phyloP scores from a whole-genome alignment of 2,329 filamentous ascomycete genomes.

The Arachnopeziza araneosa region DNA sequence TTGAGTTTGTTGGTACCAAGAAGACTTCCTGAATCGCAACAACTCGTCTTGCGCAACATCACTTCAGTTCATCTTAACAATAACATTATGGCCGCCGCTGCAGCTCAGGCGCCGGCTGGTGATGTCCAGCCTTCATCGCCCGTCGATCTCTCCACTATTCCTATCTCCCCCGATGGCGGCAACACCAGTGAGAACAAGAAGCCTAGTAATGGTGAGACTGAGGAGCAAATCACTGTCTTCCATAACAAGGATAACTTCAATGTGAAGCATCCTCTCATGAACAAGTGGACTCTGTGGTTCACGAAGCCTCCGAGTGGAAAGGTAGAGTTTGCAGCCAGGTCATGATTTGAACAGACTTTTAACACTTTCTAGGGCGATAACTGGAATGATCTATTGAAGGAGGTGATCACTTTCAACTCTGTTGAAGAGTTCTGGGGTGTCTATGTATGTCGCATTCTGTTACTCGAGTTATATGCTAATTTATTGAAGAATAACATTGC shows the following conservation, averaged over 20 bases:
- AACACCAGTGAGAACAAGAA: conserved; percentile 42
- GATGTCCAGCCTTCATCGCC: conserved; percentile 41
- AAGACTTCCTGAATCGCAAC: background rate
- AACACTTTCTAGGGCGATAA: conserved; percentile 68
- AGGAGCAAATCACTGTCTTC: conserved; percentile 84
- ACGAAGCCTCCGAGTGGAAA: conserved; percentile 96
- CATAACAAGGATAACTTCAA: conserved; percentile 99
- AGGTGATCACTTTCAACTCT: conserved; percentile 97
- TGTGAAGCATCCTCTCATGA: conserved; percentile 96
- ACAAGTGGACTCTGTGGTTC: conserved; percentile 99
- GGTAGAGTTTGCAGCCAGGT: conserved; percentile 44
- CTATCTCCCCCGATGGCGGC: conserved; percentile 59
- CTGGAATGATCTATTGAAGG: conserved; percentile 97
- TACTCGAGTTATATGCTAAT: conserved; percentile 4
- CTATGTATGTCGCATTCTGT: conserved; percentile 64
- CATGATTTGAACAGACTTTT: conserved; percentile 20
- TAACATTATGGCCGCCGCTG: conserved; percentile 24
- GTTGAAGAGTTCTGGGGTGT: conserved; percentile 99
- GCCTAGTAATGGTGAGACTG: conserved; percentile 41
- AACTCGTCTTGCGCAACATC: background rate
- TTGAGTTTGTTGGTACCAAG: background rate
- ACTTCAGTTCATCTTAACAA: background rate
- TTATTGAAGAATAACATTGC: conserved; percentile 87
- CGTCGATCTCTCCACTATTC: conserved; percentile 63
- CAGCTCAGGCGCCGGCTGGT: too few relatives aligned